A percentile compares a stretch with the other conserved stretches of the same genome.
Conservation (phyloP, 2,329 filamentous ascomycete genomes). For the Penicillium thymicola region DNA sequence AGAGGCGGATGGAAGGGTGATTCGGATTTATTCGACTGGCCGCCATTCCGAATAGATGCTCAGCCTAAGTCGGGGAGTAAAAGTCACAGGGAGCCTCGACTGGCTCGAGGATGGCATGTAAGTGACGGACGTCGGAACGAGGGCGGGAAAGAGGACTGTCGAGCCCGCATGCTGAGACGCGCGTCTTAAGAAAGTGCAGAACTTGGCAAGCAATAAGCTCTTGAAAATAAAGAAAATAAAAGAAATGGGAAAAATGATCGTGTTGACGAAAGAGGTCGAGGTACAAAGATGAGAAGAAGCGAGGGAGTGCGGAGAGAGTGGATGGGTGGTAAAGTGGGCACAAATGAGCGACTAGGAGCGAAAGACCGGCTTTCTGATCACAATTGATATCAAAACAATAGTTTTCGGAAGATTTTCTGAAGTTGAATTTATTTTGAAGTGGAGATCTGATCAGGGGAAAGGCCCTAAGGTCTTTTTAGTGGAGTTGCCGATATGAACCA, state of each 20-base stretch:
- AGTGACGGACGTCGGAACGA: conserved; percentile 30
- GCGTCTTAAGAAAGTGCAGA: conserved; percentile 19
- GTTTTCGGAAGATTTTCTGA: conserved; percentile 11
- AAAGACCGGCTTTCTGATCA: conserved; percentile 11
- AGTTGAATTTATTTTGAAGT: conserved; percentile 9
- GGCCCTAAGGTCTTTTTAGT: neutral
- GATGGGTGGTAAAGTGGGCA: neutral
- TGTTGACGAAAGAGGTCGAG: neutral
- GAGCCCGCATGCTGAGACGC: conserved; percentile 38
- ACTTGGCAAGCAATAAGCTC: conserved; percentile 2
- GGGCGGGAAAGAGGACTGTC: conserved; percentile 29
- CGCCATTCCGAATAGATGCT: conserved; percentile 29
- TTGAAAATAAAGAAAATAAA: neutral
- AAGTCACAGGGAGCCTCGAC: conserved; percentile 16
- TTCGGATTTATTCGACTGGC: conserved; percentile 30
- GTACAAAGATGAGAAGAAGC: neutral
- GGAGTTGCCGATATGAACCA: conserved; percentile 4
- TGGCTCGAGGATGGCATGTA: conserved; percentile 18
- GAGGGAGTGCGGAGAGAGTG: conserved; percentile 4
- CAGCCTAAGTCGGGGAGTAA: conserved; percentile 11
- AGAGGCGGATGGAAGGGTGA: conserved; percentile 30
- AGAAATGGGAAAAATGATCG: neutral
- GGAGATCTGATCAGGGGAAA: conserved; percentile 9
- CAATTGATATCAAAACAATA: neutral
- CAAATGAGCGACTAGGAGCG: conserved; percentile 6